Evolutionary conservation across 164 flowering plant species (phyloP).

Genomic region (Nelumbo lutea): DNA sequence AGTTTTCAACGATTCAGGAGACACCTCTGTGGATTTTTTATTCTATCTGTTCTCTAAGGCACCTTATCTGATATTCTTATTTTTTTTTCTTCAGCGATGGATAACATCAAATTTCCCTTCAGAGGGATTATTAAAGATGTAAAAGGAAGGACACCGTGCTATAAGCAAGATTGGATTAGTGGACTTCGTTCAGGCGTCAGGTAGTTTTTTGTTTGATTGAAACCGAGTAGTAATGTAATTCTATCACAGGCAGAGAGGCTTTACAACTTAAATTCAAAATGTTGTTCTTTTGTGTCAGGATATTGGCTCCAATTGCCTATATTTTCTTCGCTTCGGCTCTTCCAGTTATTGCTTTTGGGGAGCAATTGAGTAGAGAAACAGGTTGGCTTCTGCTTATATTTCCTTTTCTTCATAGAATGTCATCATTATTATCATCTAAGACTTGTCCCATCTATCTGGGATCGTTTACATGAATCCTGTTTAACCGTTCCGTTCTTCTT

Average conservation of each 20-base stretch:
- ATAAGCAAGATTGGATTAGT: slow-evolving; percentile 51
- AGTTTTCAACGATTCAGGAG: not conserved
- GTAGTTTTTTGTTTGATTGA: slow-evolving; percentile 16
- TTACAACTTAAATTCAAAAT: not conserved
- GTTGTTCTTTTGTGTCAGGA: slow-evolving; percentile 24
- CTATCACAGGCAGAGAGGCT: no score
- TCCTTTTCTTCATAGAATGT: not conserved
- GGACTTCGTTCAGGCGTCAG: slow-evolving; percentile 33
- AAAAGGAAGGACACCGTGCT: slow-evolving; percentile 41
- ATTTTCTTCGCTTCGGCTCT: slow-evolving; percentile 62
- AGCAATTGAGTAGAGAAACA: slow-evolving; percentile 51
- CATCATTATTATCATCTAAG: no score
- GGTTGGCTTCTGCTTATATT: slow-evolving; percentile 20
- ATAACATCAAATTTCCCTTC: slow-evolving; percentile 28
- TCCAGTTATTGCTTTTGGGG: slow-evolving; percentile 68
- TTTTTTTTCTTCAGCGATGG: slow-evolving; percentile 27
- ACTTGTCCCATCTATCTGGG: no score
- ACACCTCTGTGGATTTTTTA: not conserved
- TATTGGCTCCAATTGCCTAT: slow-evolving; percentile 54
- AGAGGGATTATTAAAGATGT: slow-evolving; percentile 43
- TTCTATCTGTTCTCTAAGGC: not conserved
- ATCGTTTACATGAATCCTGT: no score
- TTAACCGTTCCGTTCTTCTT: no score
- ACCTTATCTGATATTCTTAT: not conserved
- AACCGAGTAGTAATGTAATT: not conserved